These are phyloP conservation scores for Eragrostis curvula DNA, from an alignment of 176 grass and related monocot genomes.

Conservation along the genomic window DNA sequence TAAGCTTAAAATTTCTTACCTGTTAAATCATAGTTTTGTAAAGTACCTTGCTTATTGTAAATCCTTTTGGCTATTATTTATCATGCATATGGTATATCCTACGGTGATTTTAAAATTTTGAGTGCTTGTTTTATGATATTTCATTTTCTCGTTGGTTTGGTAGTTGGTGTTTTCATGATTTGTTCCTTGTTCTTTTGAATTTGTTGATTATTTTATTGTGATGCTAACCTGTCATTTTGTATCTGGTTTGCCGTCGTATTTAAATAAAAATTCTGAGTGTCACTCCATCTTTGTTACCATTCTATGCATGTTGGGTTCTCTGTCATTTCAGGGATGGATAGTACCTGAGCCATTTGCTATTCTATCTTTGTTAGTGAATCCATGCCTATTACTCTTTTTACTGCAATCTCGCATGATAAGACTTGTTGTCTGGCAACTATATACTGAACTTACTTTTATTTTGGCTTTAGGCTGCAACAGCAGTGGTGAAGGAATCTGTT, in stretches of 20 bases:
- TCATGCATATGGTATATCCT: constrained; percentile 18
- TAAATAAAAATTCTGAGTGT: not conserved
- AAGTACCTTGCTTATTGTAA: constrained; percentile 21
- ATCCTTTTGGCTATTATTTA: constrained; percentile 8
- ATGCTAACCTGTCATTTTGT: not conserved
- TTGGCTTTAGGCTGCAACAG: constrained; percentile 69
- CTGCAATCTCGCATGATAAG: constrained; percentile 11
- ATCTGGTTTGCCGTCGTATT: not conserved
- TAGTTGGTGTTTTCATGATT: constrained; percentile 5
- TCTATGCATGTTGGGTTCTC: not conserved
- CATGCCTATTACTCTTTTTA: constrained; percentile 31
- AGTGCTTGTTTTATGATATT: constrained; percentile 23
- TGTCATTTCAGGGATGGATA: constrained; percentile 7
- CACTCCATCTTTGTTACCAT: not conserved
- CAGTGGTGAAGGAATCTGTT: constrained; percentile 80
- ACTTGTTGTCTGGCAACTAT: constrained; percentile 14
- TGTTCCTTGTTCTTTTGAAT: constrained; percentile 24
- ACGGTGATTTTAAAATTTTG: constrained; percentile 2
- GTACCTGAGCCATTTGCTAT: constrained; percentile 15
- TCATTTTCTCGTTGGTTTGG: constrained; percentile 18
- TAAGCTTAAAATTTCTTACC: constrained; percentile 38
- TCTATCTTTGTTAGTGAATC: constrained; percentile 20
- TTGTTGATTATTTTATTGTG: constrained; percentile 26
- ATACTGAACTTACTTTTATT: constrained; percentile 41
- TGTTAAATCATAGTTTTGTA: constrained; percentile 20